Conservation (phyloP, 1,284 basidiomycete genomes). For the Papiliotrema flavescens region DNA sequence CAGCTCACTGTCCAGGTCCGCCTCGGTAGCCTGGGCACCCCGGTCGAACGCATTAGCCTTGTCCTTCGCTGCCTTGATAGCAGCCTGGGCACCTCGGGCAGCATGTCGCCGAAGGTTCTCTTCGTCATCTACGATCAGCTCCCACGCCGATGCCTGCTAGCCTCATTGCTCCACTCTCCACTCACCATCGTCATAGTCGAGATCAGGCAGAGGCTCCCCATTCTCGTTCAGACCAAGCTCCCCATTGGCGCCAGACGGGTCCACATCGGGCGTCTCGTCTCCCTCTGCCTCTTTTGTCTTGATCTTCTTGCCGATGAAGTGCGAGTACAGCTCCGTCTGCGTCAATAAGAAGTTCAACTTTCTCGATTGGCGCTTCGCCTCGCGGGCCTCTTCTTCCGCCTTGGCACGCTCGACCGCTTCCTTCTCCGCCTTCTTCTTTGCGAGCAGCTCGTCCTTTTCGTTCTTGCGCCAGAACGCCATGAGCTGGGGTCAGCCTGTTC, state of each 20-base stretch:
- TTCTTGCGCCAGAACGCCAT: constrained; percentile 97
- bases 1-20: neutral
- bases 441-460: constrained; percentile 86
- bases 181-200: constrained; percentile 91
- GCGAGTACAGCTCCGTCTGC: constrained; percentile 97
- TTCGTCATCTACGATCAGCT: constrained; percentile 65
- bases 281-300: constrained; percentile 93
- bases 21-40: neutral
- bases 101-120: constrained; percentile 88
- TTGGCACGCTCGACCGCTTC: constrained; percentile 85
- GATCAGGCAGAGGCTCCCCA: constrained; percentile 61
- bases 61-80: constrained; percentile 73
- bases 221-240: constrained; percentile 56
- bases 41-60: constrained; percentile 13
- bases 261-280: constrained; percentile 53
- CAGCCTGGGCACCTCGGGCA: constrained; percentile 82
- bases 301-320: constrained; percentile 98
- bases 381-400: constrained; percentile 93
- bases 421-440: constrained; percentile 89
- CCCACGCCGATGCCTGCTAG: constrained; percentile 1
- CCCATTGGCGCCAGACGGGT: constrained; percentile 55
- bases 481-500: constrained; percentile 60
- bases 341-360: constrained; percentile 99
- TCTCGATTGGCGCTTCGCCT: constrained; percentile 89
- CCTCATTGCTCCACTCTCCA: constrained; percentile 4